phyloP scores from a whole-genome alignment of 148 eudicot genomes.

The Bassia scoparia region DNA sequence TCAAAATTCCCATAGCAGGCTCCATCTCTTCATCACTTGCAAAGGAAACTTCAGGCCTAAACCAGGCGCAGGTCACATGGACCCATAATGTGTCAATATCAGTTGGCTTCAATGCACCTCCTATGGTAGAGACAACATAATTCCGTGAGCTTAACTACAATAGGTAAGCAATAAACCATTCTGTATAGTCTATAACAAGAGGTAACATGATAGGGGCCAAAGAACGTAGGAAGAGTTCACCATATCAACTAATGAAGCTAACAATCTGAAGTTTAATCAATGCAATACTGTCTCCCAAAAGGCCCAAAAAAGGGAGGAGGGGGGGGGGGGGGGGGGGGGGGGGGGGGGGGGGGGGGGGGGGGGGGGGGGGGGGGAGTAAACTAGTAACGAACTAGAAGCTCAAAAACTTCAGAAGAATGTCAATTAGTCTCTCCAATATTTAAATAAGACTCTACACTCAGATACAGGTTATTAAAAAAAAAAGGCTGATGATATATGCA shows the following conservation, averaged over 20 bases:
- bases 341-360: no score
- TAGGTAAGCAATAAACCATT: background rate
- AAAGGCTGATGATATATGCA: no score
- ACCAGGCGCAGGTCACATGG: slow-evolving; percentile 99
- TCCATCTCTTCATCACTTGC: slow-evolving; percentile 96
- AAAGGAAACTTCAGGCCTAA: slow-evolving; percentile 93
- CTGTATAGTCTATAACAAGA: background rate
- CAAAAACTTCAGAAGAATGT: background rate
- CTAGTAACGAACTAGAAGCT: background rate
- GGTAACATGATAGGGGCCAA: background rate
- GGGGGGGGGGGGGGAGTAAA: no score
- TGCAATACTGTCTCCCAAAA: slow-evolving; percentile 9
- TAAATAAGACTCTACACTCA: slow-evolving; percentile 1
- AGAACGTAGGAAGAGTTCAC: background rate
- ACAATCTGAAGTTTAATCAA: background rate
- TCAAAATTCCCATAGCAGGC: slow-evolving; percentile 94
- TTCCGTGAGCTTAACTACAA: slow-evolving; percentile 15
- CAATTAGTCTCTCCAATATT: background rate
- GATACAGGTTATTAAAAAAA: background rate
- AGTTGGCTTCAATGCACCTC: slow-evolving; percentile 96
- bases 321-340: no score
- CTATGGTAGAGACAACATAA: slow-evolving; percentile 29
- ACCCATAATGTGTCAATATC: slow-evolving; percentile 90
- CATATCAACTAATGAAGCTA: slow-evolving; percentile 1
- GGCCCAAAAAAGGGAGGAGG: no score